Base-by-base conservation (phyloP, 192 early-diverging fungal species). In the Rhizophagus sp. region DNA sequence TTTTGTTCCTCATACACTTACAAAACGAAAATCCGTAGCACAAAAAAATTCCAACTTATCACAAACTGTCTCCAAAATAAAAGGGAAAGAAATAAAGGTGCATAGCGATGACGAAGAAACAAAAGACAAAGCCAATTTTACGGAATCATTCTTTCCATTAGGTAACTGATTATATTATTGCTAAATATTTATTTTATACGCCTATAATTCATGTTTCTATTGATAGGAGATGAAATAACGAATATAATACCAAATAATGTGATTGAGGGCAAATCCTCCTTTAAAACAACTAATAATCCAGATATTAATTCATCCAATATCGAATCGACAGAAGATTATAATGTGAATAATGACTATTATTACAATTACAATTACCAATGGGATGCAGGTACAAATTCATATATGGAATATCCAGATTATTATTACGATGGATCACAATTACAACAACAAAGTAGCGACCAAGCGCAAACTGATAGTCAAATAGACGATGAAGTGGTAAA, bases 401-500 rank as follows among this genome's bases (percentile, higher is more conserved):
- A 62, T 39, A 64, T 30, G n/a, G 75, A 76, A 19, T 25, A 62
- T 34, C 27, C 33, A 1, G 74, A 36, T 30, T 39, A 17, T 76
- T n/a, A 41, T 30, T 27, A 78, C 49, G 65, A 78, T 78, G 36
- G 36, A 22, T 63, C 50, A 2, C 27, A 63, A 30, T 39, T 41
- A 27, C 41, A 67, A 65, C 27, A 30, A 24, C 49, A 13, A 70
- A 39, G 10, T 19, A 70, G 41, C 24, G 68, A 76, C 25, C 62
- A 76, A 41, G 34, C 22, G 62, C 61, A 76, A 65, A 30, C 65
- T 12, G 61, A 68, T 27, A 25, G n/a, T n/a, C 47, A 65, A 52
- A 25, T 68, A 50, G 62, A 78, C 36, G 66, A 78, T 6, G 76
- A 78, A 68, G 36, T 50, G 44, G 76, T 78, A 76, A 75, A n/a